phyloP scores from a whole-genome alignment of 164 flowering plant species.

The Saururus chinensis region DNA sequence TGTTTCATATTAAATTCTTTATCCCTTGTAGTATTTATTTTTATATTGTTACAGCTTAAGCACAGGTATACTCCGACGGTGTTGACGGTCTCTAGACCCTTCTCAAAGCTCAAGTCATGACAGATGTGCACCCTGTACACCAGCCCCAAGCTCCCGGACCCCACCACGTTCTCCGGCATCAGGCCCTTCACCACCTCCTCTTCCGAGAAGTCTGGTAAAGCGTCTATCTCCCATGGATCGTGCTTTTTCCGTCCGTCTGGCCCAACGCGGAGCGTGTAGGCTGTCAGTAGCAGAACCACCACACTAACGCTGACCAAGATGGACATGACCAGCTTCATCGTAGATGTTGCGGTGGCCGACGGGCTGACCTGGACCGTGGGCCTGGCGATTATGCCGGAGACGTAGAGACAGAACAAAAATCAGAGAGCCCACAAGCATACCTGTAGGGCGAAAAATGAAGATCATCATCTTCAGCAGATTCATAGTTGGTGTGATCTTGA shows the following conservation, averaged over 20 bases:
- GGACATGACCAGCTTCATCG: constrained; percentile 56
- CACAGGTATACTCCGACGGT: too few species aligned
- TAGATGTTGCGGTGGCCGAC: constrained; percentile 17
- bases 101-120: too few species aligned
- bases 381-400: constrained; percentile 29
- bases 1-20: too few species aligned
- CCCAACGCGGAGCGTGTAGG: constrained; percentile 36
- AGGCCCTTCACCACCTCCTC: constrained; percentile 56
- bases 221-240: constrained; percentile 70
- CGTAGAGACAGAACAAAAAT: constrained; percentile 22
- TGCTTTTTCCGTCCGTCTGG: constrained; percentile 10
- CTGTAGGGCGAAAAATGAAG: constrained; percentile 90
- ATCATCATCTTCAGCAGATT: constrained; percentile 96
- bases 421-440: constrained; percentile 14
- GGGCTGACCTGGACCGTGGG: constrained; percentile 22
- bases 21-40: too few species aligned
- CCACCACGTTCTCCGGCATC: constrained; percentile 67
- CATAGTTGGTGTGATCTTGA: constrained; percentile 89
- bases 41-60: too few species aligned
- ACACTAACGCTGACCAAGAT: constrained; percentile 56
- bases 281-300: constrained; percentile 48
- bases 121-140: constrained; percentile 64
- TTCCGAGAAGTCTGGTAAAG: constrained; percentile 65
- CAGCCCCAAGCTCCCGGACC: constrained; percentile 92
- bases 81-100: too few species aligned